phyloP scores from a whole-genome alignment of 768 basidiomycete genomes.

The Pluteus cervinus region DNA sequence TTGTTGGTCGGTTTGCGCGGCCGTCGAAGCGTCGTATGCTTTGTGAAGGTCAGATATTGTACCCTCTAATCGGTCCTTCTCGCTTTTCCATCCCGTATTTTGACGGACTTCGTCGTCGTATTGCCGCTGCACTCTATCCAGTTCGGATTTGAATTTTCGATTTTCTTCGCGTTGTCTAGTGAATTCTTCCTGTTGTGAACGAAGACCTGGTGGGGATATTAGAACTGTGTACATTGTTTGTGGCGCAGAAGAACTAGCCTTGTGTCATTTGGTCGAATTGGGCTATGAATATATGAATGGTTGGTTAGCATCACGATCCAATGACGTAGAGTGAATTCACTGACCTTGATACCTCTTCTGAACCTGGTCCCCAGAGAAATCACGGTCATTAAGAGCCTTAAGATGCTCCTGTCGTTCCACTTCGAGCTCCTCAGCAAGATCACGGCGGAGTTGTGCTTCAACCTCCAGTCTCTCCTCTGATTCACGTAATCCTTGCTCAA shows the following conservation, averaged over 20 bases:
- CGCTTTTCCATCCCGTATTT: conserved; percentile 79
- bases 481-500: conserved; percentile 51
- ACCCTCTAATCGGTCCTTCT: conserved; percentile 80
- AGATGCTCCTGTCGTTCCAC: conserved; percentile 74
- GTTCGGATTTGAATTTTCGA: conserved; percentile 69
- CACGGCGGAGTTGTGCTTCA: conserved; percentile 60
- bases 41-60: conserved; percentile 73
- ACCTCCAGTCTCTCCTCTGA: conserved; percentile 61
- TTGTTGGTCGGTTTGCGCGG: conserved; percentile 76
- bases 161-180: conserved; percentile 77
- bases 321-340: conserved; percentile 1
- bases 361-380: conserved; percentile 74
- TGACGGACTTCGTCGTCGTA: conserved; percentile 77
- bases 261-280: conserved; percentile 77
- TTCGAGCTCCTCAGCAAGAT: conserved; percentile 71
- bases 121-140: conserved; percentile 67
- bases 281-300: no score
- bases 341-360: conserved; percentile 83
- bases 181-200: conserved; percentile 70
- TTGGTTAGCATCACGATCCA: background rate
- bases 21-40: conserved; percentile 68
- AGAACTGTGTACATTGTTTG: conserved; percentile 2
- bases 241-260: conserved; percentile 35
- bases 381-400: conserved; percentile 74
- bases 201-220: conserved; percentile 45